These are phyloP conservation scores for Aspergillus terreus DNA, from an alignment of 2,329 filamentous ascomycete genomes.

Conservation along the genomic window DNA sequence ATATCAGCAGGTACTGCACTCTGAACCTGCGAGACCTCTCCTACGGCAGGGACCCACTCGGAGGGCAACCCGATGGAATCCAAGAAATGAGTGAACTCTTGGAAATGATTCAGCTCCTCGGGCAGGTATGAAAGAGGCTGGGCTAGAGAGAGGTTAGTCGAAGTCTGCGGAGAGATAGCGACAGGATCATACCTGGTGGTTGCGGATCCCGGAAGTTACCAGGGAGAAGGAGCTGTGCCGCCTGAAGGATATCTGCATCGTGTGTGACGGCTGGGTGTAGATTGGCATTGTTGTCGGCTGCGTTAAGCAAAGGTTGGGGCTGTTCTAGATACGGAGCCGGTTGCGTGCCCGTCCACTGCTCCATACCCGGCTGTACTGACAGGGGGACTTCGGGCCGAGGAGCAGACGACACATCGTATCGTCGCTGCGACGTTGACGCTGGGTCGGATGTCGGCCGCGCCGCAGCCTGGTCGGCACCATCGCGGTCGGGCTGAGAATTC, in stretches of 20 bases:
- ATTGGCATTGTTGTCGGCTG: constrained; percentile 9
- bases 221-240: constrained; percentile 31
- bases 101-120: constrained; percentile 32
- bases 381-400: constrained; percentile 20
- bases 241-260: constrained; percentile 38
- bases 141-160: constrained; percentile 13
- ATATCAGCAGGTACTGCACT: constrained; percentile 20
- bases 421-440: constrained; percentile 9
- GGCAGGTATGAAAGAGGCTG: constrained; percentile 28
- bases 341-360: constrained; percentile 26
- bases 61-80: constrained; percentile 33
- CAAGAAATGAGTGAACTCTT: constrained; percentile 34
- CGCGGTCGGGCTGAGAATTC: constrained; percentile 24
- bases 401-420: constrained; percentile 13
- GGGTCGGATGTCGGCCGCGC: constrained; percentile 13
- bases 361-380: constrained; percentile 17
- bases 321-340: constrained; percentile 24
- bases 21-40: constrained; percentile 23
- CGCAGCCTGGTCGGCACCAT: constrained; percentile 14
- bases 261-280: constrained; percentile 24
- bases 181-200: constrained; percentile 4
- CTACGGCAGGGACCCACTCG: constrained; percentile 29
- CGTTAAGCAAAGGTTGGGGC: constrained; percentile 19
- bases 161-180: background rate
- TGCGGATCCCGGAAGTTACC: constrained; percentile 24